Conservation (phyloP, 345 rosid genomes). For the Cardamine occulta region DNA sequence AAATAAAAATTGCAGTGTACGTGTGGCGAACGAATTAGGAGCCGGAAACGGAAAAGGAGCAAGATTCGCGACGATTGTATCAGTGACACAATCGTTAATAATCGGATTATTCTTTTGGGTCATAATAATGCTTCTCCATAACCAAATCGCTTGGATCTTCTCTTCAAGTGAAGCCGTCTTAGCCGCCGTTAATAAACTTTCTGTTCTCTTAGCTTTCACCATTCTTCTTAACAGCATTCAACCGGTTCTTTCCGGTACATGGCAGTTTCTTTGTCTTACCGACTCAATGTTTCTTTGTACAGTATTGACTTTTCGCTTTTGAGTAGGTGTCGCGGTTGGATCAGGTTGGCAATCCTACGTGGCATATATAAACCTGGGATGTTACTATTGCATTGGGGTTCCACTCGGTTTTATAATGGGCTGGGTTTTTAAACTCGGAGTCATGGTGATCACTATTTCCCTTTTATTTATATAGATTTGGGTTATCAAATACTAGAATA, state of each 20-base stretch:
- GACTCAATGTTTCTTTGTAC: neutral
- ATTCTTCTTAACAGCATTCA: slow-evolving; percentile 84
- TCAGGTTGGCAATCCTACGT: slow-evolving; percentile 95
- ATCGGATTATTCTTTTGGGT: slow-evolving; percentile 74
- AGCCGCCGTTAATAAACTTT: slow-evolving; percentile 65
- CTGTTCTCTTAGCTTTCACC: slow-evolving; percentile 74
- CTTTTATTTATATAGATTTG: neutral
- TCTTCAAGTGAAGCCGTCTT: slow-evolving; percentile 66
- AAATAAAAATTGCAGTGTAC: slow-evolving; percentile 54
- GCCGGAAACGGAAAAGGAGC: slow-evolving; percentile 92
- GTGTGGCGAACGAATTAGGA: slow-evolving; percentile 91
- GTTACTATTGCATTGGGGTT: slow-evolving; percentile 74
- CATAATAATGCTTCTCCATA: slow-evolving; percentile 54
- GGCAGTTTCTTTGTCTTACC: neutral
- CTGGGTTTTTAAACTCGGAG: slow-evolving; percentile 76
- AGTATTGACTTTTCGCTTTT: neutral
- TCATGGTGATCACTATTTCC: slow-evolving; percentile 55
- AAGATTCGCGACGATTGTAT: slow-evolving; percentile 71
- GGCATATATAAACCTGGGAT: slow-evolving; percentile 88
- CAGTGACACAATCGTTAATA: slow-evolving; percentile 59
- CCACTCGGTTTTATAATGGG: slow-evolving; percentile 91
- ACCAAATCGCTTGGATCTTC: slow-evolving; percentile 62
- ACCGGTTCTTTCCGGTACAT: slow-evolving; percentile 83
- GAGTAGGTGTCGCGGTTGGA: slow-evolving; percentile 88
- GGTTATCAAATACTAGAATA: neutral